These are phyloP conservation scores for Boletus calvinii DNA, from an alignment of 1,284 basidiomycete species.

Conservation along the genomic window DNA sequence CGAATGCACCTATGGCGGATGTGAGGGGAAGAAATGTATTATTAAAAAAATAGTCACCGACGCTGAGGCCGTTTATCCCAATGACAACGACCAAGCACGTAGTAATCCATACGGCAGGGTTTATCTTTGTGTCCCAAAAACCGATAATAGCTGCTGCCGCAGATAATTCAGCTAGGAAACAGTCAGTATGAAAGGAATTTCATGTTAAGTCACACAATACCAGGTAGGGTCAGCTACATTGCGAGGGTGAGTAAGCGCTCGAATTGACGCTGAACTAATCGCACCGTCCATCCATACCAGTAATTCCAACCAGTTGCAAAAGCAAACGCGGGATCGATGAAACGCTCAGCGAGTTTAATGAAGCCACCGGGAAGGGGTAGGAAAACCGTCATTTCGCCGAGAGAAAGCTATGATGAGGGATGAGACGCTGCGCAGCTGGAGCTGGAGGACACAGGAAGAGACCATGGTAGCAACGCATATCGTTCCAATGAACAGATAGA, in stretches of 20 bases:
- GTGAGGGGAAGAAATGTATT: not conserved
- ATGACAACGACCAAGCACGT: constrained; percentile 61
- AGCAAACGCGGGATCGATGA: constrained; percentile 65
- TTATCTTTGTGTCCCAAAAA: constrained; percentile 55
- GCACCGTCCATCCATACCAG: constrained; percentile 58
- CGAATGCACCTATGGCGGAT: constrained; percentile 39
- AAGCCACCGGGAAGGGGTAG: constrained; percentile 57
- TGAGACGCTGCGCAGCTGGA: not conserved
- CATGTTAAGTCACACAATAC: constrained; percentile 12
- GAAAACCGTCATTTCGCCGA: constrained; percentile 38
- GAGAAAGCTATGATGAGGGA: constrained; percentile 22
- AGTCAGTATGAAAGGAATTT: constrained; percentile 1
- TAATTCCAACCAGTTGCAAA: constrained; percentile 73
- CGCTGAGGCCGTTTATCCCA: constrained; percentile 59
- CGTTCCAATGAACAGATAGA: constrained; percentile 34
- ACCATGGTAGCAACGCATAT: constrained; percentile 35
- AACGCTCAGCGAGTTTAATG: constrained; percentile 66
- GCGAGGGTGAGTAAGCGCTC: constrained; percentile 1
- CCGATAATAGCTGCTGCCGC: constrained; percentile 64
- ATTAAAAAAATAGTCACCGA: constrained; percentile 31
- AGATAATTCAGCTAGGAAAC: constrained; percentile 51
- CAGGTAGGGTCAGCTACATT: constrained; percentile 27
- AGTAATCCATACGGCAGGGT: constrained; percentile 61
- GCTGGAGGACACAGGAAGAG: not conserved
- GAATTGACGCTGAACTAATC: constrained; percentile 29